Evolutionary conservation across 306 rosid genomes (phyloP).

Genomic region (Casuarina glauca): DNA sequence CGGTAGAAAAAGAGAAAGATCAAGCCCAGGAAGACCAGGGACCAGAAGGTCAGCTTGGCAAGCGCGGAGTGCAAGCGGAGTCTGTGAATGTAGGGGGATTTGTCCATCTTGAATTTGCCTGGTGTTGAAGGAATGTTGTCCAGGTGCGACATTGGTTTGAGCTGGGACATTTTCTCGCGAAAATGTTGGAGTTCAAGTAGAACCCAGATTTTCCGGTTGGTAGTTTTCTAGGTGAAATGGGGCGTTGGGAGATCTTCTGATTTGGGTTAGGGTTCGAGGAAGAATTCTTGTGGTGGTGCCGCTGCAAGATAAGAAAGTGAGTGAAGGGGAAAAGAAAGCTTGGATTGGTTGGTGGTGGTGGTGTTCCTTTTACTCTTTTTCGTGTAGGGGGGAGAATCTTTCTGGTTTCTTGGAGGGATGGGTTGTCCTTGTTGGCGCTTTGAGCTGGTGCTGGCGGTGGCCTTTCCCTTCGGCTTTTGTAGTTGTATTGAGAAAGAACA

Average conservation of each 20-base stretch:
- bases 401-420: constrained; percentile 67
- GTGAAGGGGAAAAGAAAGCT: constrained; percentile 2
- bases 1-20: constrained; percentile 83
- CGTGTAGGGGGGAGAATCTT: constrained; percentile 49
- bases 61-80: constrained; percentile 74
- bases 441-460: constrained; percentile 15
- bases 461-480: constrained; percentile 41
- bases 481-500: constrained; percentile 22
- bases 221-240: constrained; percentile 8
- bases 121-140: constrained; percentile 88
- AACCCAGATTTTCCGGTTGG: constrained; percentile 31
- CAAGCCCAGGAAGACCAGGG: constrained; percentile 61
- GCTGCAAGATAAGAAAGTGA: constrained; percentile 32
- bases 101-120: constrained; percentile 93
- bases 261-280: constrained; percentile 31
- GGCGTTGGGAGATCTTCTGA: not conserved
- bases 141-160: constrained; percentile 69
- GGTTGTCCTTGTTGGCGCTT: constrained; percentile 28
- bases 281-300: constrained; percentile 24
- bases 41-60: constrained; percentile 81
- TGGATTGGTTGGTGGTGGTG: constrained; percentile 11
- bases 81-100: constrained; percentile 68
- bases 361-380: constrained; percentile 13
- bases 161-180: constrained; percentile 41
- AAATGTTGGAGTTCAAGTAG: constrained; percentile 23